Evolutionary conservation across 2,329 filamentous ascomycete genomes (phyloP).

Genomic region (Verticillium dahliae): DNA sequence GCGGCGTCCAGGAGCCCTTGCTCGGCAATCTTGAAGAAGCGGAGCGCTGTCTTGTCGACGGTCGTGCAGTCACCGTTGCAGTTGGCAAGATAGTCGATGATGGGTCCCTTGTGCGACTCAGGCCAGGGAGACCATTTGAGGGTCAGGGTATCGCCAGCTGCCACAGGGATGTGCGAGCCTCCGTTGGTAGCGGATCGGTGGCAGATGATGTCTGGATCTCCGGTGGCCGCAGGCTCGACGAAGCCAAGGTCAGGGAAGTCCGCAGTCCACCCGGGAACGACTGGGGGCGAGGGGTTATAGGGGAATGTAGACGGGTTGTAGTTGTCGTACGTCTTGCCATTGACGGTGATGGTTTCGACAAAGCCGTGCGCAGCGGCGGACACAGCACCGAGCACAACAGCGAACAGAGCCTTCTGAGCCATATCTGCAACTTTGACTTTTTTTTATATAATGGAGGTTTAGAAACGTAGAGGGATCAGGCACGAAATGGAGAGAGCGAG

Average conservation of each 20-base stretch:
- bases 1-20: conserved; percentile 36
- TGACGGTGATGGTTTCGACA: conserved; percentile 19
- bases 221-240: conserved; percentile 34
- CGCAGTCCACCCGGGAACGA: conserved; percentile 14
- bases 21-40: conserved; percentile 55
- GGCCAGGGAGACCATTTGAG: conserved; percentile 63
- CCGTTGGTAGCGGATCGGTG: conserved; percentile 34
- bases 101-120: conserved; percentile 53
- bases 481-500: conserved; percentile 3
- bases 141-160: conserved; percentile 52
- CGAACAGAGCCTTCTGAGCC: conserved; percentile 12
- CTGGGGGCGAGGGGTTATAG: conserved; percentile 17
- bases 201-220: conserved; percentile 38
- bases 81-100: conserved; percentile 54
- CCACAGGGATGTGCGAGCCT: conserved; percentile 33
- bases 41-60: conserved; percentile 42
- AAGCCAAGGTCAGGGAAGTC: conserved; percentile 28
- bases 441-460: background rate
- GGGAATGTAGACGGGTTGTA: conserved; percentile 18
- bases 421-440: background rate
- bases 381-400: conserved; percentile 15
- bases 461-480: background rate
- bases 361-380: conserved; percentile 22
- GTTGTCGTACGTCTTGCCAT: conserved; percentile 21
- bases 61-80: conserved; percentile 46